phyloP scores from a whole-genome alignment of 2,329 filamentous ascomycete species.

The Beauveria australis region DNA sequence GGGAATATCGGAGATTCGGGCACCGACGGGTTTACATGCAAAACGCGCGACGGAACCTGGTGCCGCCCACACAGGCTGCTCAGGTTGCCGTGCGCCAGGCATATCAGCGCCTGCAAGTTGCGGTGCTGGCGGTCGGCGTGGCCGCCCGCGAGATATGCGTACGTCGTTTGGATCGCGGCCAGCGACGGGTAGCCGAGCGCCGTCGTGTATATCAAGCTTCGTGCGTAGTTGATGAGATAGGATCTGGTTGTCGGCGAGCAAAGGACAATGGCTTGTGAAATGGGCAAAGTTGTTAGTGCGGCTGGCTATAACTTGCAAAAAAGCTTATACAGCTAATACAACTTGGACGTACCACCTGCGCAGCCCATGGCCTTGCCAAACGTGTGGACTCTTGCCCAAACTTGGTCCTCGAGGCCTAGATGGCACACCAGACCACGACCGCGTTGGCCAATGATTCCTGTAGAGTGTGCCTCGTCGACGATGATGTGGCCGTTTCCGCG shows the following conservation, averaged over 20 bases:
- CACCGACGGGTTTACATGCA: slow-evolving; percentile 24
- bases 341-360: slow-evolving; percentile 53
- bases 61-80: slow-evolving; percentile 22
- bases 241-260: slow-evolving; percentile 50
- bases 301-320: too few relatives aligned
- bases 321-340: too few relatives aligned
- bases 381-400: slow-evolving; percentile 54
- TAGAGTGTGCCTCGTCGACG: slow-evolving; percentile 62
- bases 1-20: slow-evolving; percentile 58
- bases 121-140: slow-evolving; percentile 30
- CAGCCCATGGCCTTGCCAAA: slow-evolving; percentile 62
- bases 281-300: background rate
- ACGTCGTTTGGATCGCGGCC: slow-evolving; percentile 48
- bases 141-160: slow-evolving; percentile 46
- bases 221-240: slow-evolving; percentile 68
- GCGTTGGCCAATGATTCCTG: slow-evolving; percentile 46
- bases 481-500: slow-evolving; percentile 52
- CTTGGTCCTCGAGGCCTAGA: slow-evolving; percentile 43
- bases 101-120: slow-evolving; percentile 26
- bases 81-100: slow-evolving; percentile 38
- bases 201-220: slow-evolving; percentile 68
- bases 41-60: slow-evolving; percentile 18
- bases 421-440: slow-evolving; percentile 52
- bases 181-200: slow-evolving; percentile 56
- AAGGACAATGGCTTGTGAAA: slow-evolving; percentile 43